phyloP scores from a whole-genome alignment of 352 stramenopile species.

The Phytophthora sp. region DNA sequence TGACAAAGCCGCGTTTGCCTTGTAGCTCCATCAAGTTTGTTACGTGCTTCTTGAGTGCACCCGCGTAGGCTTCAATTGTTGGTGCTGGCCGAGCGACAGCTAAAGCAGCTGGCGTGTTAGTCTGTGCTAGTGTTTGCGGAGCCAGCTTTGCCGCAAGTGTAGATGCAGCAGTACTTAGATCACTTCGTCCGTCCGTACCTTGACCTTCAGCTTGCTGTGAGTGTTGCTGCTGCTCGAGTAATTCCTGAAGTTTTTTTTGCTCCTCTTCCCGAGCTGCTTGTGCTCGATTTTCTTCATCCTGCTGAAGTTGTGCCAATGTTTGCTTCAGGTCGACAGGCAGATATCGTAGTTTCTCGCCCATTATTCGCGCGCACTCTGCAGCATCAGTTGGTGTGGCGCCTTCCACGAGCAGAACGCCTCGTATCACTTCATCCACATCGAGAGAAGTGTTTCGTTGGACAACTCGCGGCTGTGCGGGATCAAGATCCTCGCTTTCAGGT shows the following conservation, averaged over 20 bases:
- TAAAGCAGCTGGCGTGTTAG: not conserved
- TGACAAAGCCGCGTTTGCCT: constrained; percentile 45
- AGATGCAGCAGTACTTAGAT: not conserved
- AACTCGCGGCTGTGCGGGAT: constrained; percentile 12
- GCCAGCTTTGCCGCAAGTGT: not conserved
- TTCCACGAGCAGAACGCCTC: constrained; percentile 56
- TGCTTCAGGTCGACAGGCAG: constrained; percentile 45
- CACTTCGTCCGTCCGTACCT: constrained; percentile 11
- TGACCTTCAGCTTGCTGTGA: constrained; percentile 17
- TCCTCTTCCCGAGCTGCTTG: constrained; percentile 21
- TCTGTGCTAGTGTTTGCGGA: not conserved
- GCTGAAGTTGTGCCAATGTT: constrained; percentile 25
- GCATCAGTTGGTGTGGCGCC: constrained; percentile 40
- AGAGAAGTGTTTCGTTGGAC: constrained; percentile 6
- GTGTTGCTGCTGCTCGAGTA: constrained; percentile 11
- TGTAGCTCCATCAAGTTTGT: constrained; percentile 14
- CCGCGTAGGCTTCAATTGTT: constrained; percentile 22
- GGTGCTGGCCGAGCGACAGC: constrained; percentile 3
- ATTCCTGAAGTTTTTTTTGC: constrained; percentile 2
- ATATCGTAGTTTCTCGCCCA: constrained; percentile 55
- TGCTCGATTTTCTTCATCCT: constrained; percentile 20
- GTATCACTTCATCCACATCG: constrained; percentile 60
- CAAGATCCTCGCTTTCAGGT: constrained; percentile 10
- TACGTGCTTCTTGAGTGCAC: constrained; percentile 18
- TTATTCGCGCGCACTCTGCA: constrained; percentile 37